Percentiles rank a stretch among this genome's conserved stretches.
These are phyloP conservation scores for Xylariaceae sp. DNA, from an alignment of 2,329 filamentous ascomycete genomes.

Conservation along the genomic window DNA sequence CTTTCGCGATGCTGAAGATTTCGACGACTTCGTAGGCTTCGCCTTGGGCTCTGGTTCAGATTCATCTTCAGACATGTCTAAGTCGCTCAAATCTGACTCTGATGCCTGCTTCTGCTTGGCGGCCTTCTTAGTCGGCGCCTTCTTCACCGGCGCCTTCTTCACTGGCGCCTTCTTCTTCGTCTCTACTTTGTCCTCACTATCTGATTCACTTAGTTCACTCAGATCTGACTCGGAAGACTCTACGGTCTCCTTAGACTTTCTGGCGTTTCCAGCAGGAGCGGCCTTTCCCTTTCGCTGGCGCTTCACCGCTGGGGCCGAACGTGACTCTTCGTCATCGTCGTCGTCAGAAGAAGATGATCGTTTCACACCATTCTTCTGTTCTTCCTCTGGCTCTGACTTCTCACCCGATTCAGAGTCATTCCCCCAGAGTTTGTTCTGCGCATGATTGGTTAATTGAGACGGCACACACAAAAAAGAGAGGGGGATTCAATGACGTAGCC, in stretches of 20 bases:
- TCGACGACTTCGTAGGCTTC: slow-evolving; percentile 12
- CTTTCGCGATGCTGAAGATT: slow-evolving; percentile 10
- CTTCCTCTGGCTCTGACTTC: slow-evolving; percentile 7
- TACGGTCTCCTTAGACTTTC: slow-evolving; percentile 31
- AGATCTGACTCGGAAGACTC: slow-evolving; percentile 29
- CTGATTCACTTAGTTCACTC: slow-evolving; percentile 28
- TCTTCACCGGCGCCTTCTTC: slow-evolving; percentile 15
- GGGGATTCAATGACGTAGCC: background rate
- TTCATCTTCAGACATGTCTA: slow-evolving; percentile 25
- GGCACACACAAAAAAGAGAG: background rate
- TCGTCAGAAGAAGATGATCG: slow-evolving; percentile 23
- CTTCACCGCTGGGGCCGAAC: slow-evolving; percentile 37
- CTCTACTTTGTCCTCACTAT: slow-evolving; percentile 18
- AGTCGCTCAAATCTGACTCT: slow-evolving; percentile 21
- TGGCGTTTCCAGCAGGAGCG: slow-evolving; percentile 22
- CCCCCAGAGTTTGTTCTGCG: slow-evolving; percentile 18
- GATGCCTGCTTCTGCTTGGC: slow-evolving; percentile 20
- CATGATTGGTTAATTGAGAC: slow-evolving; percentile 11
- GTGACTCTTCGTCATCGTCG: slow-evolving; percentile 28
- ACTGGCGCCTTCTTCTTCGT: too few species aligned
- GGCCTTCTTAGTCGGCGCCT: slow-evolving; percentile 18
- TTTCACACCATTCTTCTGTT: slow-evolving; percentile 29
- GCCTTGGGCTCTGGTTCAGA: slow-evolving; percentile 15
- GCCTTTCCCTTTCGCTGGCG: slow-evolving; percentile 36
- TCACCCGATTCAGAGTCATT: slow-evolving; percentile 16